Evolutionary conservation across 2,329 filamentous ascomycete species (phyloP).

Genomic region (Nectriaceae sp.): DNA sequence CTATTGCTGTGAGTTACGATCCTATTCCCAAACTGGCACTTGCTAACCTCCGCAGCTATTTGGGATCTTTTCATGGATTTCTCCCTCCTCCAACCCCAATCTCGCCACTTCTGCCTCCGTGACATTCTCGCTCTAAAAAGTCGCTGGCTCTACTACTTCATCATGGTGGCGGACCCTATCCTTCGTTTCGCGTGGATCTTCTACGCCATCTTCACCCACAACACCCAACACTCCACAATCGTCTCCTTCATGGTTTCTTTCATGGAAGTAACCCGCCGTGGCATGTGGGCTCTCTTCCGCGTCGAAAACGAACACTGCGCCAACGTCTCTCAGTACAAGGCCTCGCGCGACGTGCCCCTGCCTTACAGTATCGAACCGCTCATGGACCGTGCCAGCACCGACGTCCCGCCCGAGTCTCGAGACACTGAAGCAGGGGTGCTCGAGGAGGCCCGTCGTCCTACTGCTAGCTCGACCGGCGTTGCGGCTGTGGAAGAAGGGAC

Average conservation of each 20-base stretch:
- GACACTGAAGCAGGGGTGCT: slow-evolving; percentile 1
- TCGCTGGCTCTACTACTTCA: slow-evolving; percentile 80
- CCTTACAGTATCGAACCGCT: slow-evolving; percentile 69
- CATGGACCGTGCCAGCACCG: slow-evolving; percentile 43
- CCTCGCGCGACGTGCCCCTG: slow-evolving; percentile 81
- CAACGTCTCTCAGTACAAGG: slow-evolving; percentile 88
- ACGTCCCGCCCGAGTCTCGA: slow-evolving; percentile 20
- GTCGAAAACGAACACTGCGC: slow-evolving; percentile 98
- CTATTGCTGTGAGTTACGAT: slow-evolving; percentile 68
- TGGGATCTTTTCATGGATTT: slow-evolving; percentile 99
- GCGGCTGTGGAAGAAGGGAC: slow-evolving; percentile 21
- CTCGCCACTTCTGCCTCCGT: slow-evolving; percentile 68
- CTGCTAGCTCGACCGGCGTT: slow-evolving; percentile 19
- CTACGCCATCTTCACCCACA: slow-evolving; percentile 79
- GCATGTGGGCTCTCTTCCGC: slow-evolving; percentile 89
- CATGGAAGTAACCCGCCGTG: slow-evolving; percentile 79
- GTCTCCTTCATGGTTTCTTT: slow-evolving; percentile 79
- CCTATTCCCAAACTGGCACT: not conserved
- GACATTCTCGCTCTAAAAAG: slow-evolving; percentile 78
- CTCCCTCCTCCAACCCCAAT: slow-evolving; percentile 79
- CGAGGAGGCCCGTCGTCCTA: slow-evolving; percentile 8
- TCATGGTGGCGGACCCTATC: slow-evolving; percentile 81
- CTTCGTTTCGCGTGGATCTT: slow-evolving; percentile 94
- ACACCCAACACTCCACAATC: slow-evolving; percentile 80
- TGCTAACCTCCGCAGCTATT: slow-evolving; percentile 52